A percentile compares a stretch with the other conserved stretches of the same genome.
phyloP scores from a whole-genome alignment of 2,329 filamentous ascomycete species.

The Colletotrichum navitas region DNA sequence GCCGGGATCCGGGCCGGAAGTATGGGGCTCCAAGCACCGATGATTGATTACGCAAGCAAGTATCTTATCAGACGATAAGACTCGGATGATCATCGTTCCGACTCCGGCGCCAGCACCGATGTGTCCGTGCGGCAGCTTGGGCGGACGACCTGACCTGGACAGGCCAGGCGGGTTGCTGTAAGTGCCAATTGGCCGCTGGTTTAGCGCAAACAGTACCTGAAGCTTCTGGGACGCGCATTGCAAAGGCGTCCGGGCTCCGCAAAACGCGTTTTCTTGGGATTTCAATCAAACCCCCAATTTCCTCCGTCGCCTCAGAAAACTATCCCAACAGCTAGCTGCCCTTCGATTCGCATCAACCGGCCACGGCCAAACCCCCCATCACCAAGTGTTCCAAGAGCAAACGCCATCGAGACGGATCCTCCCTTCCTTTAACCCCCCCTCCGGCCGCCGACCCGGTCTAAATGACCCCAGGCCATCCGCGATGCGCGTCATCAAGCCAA shows the following conservation, averaged over 20 bases:
- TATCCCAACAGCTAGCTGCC: not conserved
- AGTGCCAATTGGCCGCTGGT: slow-evolving; percentile 23
- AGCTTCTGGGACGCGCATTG: slow-evolving; percentile 36
- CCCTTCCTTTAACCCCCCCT: not conserved
- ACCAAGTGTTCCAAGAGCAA: not conserved
- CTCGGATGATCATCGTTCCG: not conserved
- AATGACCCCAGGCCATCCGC: slow-evolving; percentile 34
- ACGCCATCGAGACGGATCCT: not conserved
- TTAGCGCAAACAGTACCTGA: slow-evolving; percentile 28
- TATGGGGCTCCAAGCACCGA: not conserved
- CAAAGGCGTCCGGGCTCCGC: slow-evolving; percentile 34
- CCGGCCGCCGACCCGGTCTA: slow-evolving; percentile 5
- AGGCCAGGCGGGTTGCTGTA: not conserved
- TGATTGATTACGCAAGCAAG: not conserved
- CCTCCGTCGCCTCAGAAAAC: not conserved
- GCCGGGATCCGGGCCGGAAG: not conserved
- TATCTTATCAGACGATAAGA: not conserved
- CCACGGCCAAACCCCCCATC: not conserved
- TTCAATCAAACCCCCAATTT: slow-evolving; percentile 38
- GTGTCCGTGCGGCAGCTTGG: slow-evolving; percentile 17
- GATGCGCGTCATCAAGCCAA: slow-evolving; percentile 93
- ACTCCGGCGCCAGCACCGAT: not conserved
- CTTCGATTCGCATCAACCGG: slow-evolving; percentile 2
- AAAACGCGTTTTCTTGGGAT: slow-evolving; percentile 38
- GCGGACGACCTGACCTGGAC: not conserved